Conservation (phyloP, 257 asterid species). For the Buddleja alternifolia region DNA sequence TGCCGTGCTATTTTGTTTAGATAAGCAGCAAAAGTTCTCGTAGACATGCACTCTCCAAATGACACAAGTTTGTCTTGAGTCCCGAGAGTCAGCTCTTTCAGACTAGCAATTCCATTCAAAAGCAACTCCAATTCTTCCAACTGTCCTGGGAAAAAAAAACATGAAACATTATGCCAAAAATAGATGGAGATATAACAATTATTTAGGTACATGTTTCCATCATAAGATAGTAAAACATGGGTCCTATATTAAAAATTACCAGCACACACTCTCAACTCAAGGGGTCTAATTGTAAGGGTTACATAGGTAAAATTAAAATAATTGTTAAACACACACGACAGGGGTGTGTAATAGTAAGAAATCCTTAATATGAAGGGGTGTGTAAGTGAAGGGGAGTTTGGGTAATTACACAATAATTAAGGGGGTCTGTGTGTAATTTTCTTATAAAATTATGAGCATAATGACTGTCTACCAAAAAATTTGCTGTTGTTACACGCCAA, state of each 20-base stretch:
- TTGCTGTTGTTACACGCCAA: background rate
- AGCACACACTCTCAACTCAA: too few species aligned
- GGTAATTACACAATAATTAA: too few species aligned
- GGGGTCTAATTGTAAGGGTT: too few species aligned
- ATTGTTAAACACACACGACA: too few species aligned
- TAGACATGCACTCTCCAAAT: conserved; percentile 79
- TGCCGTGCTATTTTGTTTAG: conserved; percentile 59
- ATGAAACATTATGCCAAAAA: conserved; percentile 15
- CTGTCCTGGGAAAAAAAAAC: conserved; percentile 30
- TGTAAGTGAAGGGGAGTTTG: too few species aligned
- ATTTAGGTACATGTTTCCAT: background rate
- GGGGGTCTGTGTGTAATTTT: too few species aligned
- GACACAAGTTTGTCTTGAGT: conserved; percentile 70
- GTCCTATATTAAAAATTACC: too few species aligned
- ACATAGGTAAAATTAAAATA: too few species aligned
- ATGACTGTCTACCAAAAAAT: background rate
- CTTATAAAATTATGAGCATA: conserved; percentile 1
- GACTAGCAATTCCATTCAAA: conserved; percentile 64
- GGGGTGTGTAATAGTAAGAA: too few species aligned
- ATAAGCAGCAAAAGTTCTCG: conserved; percentile 67
- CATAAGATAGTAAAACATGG: conserved; percentile 11
- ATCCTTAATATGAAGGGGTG: too few species aligned
- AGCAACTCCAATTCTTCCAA: conserved; percentile 42
- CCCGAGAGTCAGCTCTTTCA: conserved; percentile 79
- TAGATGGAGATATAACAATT: background rate